Conservation (phyloP, 225 moss, liverwort and hornwort genomes). For the Polytrichum formosum region DNA sequence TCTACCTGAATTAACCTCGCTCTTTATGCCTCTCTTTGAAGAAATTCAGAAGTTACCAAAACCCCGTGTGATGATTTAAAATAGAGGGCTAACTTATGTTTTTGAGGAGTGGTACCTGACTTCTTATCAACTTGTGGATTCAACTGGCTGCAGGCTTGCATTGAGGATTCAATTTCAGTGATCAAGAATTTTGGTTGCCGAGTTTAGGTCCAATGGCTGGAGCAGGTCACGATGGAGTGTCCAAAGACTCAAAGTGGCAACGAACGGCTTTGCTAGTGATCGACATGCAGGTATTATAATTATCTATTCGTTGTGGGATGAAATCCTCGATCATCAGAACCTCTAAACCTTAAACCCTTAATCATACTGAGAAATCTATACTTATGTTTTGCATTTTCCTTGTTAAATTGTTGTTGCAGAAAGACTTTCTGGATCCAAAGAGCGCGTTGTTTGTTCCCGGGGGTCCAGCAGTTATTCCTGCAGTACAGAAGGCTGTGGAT, state of each 20-base stretch:
- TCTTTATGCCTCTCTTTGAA: too few species aligned
- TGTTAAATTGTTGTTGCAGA: constrained; percentile 40
- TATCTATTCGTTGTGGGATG: not conserved
- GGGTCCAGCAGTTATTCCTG: constrained; percentile 62
- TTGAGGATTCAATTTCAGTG: too few species aligned
- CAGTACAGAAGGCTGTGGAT: constrained; percentile 67
- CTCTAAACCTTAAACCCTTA: not conserved
- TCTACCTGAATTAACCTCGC: too few species aligned
- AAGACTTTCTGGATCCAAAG: constrained; percentile 72
- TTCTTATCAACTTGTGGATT: too few species aligned
- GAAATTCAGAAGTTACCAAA: too few species aligned
- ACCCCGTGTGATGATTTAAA: too few species aligned
- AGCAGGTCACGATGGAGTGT: constrained; percentile 25
- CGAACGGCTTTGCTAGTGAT: constrained; percentile 77
- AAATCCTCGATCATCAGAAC: not conserved
- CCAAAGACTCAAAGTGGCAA: constrained; percentile 52
- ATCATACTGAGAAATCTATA: not conserved
- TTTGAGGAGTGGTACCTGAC: too few species aligned
- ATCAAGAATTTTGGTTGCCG: not conserved
- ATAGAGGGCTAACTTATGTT: too few species aligned
- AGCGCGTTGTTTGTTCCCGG: constrained; percentile 72
- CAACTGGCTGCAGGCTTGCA: too few species aligned
- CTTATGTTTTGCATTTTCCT: not conserved
- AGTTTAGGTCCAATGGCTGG: constrained; percentile 25
- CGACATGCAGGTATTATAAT: constrained; percentile 78